Conservation (phyloP, 768 basidiomycete species). For the Lactarius deliciosus region DNA sequence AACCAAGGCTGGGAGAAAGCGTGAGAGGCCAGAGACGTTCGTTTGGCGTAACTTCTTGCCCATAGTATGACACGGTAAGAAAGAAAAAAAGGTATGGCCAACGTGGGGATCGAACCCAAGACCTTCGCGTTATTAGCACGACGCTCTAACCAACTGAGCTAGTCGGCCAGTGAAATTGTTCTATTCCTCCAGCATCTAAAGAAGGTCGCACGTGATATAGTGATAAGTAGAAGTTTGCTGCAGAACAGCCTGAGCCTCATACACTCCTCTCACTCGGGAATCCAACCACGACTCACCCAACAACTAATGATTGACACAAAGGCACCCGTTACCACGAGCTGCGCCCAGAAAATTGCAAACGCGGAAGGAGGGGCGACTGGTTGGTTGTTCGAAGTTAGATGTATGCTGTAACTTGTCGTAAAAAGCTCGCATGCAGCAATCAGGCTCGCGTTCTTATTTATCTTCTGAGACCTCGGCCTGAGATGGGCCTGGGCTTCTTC, state of each 20-base stretch:
- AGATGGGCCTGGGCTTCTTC: background rate
- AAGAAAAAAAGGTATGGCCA: constrained; percentile 19
- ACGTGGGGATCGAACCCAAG: constrained; percentile 34
- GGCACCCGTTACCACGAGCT: background rate
- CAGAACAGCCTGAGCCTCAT: too few relatives aligned
- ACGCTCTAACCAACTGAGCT: constrained; percentile 93
- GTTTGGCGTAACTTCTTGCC: constrained; percentile 23
- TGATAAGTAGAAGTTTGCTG: too few relatives aligned
- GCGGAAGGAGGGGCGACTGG: background rate
- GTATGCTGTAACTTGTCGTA: background rate
- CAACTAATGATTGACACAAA: background rate
- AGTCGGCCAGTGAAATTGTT: background rate
- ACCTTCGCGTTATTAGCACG: constrained; percentile 63
- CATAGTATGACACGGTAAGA: background rate
- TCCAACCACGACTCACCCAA: background rate
- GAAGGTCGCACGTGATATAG: too few relatives aligned
- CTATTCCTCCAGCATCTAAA: background rate
- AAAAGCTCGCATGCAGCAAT: background rate
- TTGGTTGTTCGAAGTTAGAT: background rate
- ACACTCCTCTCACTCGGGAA: background rate
- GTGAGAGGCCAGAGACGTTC: constrained; percentile 22
- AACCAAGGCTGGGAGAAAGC: constrained; percentile 15
- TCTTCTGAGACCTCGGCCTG: background rate
- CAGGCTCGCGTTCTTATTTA: background rate
- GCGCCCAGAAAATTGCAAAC: background rate